Conservation (phyloP, 768 basidiomycete genomes). For the Mycena pura region DNA sequence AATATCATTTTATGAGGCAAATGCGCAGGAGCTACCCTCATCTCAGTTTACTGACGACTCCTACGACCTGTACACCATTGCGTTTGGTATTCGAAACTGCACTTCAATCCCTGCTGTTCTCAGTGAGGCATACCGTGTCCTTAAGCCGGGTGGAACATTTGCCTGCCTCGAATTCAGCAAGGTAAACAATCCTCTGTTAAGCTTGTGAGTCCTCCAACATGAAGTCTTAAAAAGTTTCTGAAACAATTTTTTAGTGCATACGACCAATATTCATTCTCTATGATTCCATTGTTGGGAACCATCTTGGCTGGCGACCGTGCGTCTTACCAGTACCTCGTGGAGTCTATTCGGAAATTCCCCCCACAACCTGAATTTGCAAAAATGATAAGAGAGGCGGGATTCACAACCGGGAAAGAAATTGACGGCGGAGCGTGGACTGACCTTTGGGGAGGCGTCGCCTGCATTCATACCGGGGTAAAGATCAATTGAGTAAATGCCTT, state of each 20-base stretch:
- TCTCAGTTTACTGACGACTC: slow-evolving; percentile 78
- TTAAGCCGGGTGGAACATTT: slow-evolving; percentile 96
- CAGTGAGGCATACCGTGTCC: slow-evolving; percentile 87
- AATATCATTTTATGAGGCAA: slow-evolving; percentile 90
- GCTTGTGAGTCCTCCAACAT: slow-evolving; percentile 64
- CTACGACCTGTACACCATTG: slow-evolving; percentile 97
- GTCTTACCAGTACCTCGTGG: slow-evolving; percentile 97
- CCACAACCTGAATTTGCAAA: slow-evolving; percentile 84
- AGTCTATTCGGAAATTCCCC: slow-evolving; percentile 95
- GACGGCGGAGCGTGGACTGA: slow-evolving; percentile 88
- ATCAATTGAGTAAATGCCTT: slow-evolving; percentile 52
- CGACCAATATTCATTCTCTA: slow-evolving; percentile 93
- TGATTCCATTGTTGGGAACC: slow-evolving; percentile 95
- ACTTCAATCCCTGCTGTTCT: slow-evolving; percentile 91
- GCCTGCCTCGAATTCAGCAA: slow-evolving; percentile 96
- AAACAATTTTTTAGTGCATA: slow-evolving; percentile 66
- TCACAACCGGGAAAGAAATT: slow-evolving; percentile 71
- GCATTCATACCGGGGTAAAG: slow-evolving; percentile 86
- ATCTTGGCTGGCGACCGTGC: slow-evolving; percentile 94
- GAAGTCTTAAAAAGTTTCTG: slow-evolving; percentile 5
- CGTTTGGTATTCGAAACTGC: slow-evolving; percentile 97
- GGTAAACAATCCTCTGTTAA: slow-evolving; percentile 86
- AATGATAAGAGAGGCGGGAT: slow-evolving; percentile 89
- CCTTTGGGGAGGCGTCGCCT: slow-evolving; percentile 88
- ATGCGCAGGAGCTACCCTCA: slow-evolving; percentile 81